Conservation (phyloP, 2,329 filamentous ascomycete genomes). For the Parafenestella ontariensis region DNA sequence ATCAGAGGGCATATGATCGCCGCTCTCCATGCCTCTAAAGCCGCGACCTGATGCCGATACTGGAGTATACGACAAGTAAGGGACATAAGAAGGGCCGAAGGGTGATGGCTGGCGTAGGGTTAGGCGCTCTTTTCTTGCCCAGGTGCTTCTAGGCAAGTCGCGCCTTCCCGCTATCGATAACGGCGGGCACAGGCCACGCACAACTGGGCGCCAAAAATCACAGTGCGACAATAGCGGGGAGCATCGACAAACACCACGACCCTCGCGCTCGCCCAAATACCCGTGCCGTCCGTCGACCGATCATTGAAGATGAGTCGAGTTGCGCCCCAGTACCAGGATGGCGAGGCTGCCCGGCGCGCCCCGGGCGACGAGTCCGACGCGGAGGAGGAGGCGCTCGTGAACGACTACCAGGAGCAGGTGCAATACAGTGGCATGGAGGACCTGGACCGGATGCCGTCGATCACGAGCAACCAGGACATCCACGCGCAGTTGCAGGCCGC, state of each 20-base stretch:
- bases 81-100: no score
- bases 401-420: conserved; percentile 93
- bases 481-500: conserved; percentile 90
- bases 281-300: conserved; percentile 11
- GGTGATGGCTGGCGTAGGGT: no score
- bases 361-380: conserved; percentile 85
- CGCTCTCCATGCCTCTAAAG: no score
- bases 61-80: no score
- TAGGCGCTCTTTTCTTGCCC: no score
- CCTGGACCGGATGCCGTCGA: conserved; percentile 70
- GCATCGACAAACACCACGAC: conserved; percentile 18
- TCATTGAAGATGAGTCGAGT: conserved; percentile 25
- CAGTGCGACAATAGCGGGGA: conserved; percentile 20
- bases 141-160: neutral
- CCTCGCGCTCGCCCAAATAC: conserved; percentile 6
- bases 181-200: conserved; percentile 19
- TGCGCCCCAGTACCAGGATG: conserved; percentile 49
- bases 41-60: no score
- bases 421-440: conserved; percentile 89
- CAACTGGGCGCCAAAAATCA: conserved; percentile 23
- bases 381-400: conserved; percentile 93
- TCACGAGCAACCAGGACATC: conserved; percentile 83
- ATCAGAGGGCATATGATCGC: conserved; percentile 10
- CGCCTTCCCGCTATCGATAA: conserved; percentile 22
- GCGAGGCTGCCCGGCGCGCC: conserved; percentile 43